Evolutionary conservation across 371 early-diverging fungal genomes (phyloP).

Genomic region (Apophysomyces variabilis): DNA sequence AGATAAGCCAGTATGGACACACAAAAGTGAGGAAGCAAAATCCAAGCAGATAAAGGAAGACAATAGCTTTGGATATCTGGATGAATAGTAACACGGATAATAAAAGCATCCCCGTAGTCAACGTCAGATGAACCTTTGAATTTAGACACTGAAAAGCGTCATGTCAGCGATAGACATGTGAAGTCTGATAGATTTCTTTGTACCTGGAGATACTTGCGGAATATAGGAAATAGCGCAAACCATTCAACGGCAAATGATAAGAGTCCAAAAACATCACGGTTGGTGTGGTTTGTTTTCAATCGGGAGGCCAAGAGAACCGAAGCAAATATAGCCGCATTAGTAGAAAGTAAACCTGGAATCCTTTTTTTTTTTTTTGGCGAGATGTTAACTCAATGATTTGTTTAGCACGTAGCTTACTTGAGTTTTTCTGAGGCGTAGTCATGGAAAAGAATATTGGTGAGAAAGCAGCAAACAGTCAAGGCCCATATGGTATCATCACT

Average conservation of each 20-base stretch:
- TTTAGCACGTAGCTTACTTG: slow-evolving; percentile 41
- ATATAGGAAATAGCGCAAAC: slow-evolving; percentile 94
- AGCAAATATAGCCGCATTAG: slow-evolving; percentile 95
- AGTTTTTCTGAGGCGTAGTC: slow-evolving; percentile 76
- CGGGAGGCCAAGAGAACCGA: slow-evolving; percentile 94
- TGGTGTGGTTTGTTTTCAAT: slow-evolving; percentile 77
- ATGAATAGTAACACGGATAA: slow-evolving; percentile 65
- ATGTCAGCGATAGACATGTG: background rate
- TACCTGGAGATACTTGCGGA: slow-evolving; percentile 80
- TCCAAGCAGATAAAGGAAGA: slow-evolving; percentile 67
- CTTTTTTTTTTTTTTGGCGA: slow-evolving; percentile 30
- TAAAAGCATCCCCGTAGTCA: slow-evolving; percentile 67
- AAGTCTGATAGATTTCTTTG: background rate
- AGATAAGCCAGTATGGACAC: slow-evolving; percentile 91
- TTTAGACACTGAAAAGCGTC: slow-evolving; percentile 53
- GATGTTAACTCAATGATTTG: too few relatives aligned
- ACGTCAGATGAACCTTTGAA: slow-evolving; percentile 56
- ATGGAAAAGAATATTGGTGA: slow-evolving; percentile 86
- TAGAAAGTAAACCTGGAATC: slow-evolving; percentile 91
- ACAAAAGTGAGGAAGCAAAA: slow-evolving; percentile 82
- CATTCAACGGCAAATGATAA: slow-evolving; percentile 86
- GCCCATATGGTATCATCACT: slow-evolving; percentile 96
- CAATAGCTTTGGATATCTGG: slow-evolving; percentile 73
- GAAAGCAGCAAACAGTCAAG: slow-evolving; percentile 79
- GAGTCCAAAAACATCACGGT: slow-evolving; percentile 88